These are phyloP conservation scores for Amanita exitialis DNA, from an alignment of 768 basidiomycete species.

Conservation along the genomic window DNA sequence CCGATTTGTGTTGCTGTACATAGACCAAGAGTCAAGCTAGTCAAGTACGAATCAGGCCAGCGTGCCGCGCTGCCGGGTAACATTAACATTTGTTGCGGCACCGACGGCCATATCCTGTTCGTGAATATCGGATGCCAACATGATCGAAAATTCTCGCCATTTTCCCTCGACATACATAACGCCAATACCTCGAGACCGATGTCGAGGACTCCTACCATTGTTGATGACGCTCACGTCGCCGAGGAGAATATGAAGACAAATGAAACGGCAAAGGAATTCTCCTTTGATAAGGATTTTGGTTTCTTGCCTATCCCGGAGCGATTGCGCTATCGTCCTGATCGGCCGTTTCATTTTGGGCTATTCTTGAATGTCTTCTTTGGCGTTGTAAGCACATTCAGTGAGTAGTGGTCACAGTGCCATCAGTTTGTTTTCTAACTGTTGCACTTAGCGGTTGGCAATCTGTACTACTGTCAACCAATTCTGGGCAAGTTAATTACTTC, in stretches of 20 bases:
- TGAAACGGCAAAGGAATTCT: not conserved
- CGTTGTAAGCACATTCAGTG: constrained; percentile 49
- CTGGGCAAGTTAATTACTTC: constrained; percentile 36
- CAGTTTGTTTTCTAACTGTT: not conserved
- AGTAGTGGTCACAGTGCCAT: constrained; percentile 11
- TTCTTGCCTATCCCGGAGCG: constrained; percentile 53
- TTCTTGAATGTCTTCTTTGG: constrained; percentile 52
- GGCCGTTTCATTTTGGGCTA: constrained; percentile 41
- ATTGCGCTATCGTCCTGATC: constrained; percentile 40
- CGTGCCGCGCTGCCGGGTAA: too few relatives aligned
- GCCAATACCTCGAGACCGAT: not conserved
- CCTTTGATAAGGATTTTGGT: constrained; percentile 40
- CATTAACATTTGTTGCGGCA: too few relatives aligned
- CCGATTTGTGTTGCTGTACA: too few relatives aligned
- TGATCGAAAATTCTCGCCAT: too few relatives aligned
- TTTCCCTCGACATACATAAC: not conserved
- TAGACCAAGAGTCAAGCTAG: too few relatives aligned
- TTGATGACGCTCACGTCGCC: not conserved
- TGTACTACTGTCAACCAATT: constrained; percentile 80
- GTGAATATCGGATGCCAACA: too few relatives aligned
- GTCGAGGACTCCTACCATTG: not conserved
- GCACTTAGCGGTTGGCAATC: constrained; percentile 52
- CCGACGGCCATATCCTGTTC: too few relatives aligned
- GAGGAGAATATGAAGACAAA: not conserved
- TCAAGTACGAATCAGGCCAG: too few relatives aligned